Percentiles rank a stretch among this genome's conserved stretches.
These are phyloP conservation scores for Hura crepitans DNA, from an alignment of 441 rosid species.

Conservation along the genomic window DNA sequence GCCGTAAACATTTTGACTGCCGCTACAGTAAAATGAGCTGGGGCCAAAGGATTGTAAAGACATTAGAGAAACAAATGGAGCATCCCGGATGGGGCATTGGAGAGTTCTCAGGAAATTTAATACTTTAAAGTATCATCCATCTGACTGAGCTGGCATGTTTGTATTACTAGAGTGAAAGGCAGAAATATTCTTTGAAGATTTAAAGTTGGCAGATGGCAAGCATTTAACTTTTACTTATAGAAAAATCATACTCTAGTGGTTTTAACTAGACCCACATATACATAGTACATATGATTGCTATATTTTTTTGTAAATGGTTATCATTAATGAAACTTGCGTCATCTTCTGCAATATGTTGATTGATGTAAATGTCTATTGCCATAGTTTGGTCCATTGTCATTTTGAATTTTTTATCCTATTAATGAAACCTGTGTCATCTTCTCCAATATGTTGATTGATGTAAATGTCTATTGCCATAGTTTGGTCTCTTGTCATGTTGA, in stretches of 20 bases:
- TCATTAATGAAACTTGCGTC: not conserved
- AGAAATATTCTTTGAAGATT: not conserved
- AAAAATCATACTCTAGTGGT: not conserved
- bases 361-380: not conserved
- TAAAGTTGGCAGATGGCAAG: not conserved
- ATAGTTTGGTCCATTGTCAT: not conserved
- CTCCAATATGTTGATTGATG: not conserved
- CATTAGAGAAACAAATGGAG: not conserved
- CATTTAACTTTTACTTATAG: not conserved
- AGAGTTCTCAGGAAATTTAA: not conserved
- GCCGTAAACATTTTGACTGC: not conserved
- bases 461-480: not conserved
- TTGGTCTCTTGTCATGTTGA: slow-evolving; percentile 11
- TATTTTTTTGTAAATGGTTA: not conserved
- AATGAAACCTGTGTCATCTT: too few relatives aligned
- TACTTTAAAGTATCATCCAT: not conserved
- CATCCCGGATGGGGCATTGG: not conserved
- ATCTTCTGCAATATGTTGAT: not conserved
- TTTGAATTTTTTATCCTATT: slow-evolving; percentile 11
- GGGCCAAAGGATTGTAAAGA: not conserved
- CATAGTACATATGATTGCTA: not conserved
- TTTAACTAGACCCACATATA: not conserved
- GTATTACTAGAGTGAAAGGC: not conserved
- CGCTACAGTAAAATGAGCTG: too few relatives aligned
- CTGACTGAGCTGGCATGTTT: not conserved